Conservation (phyloP, 2,329 filamentous ascomycete genomes). For the Fusarium tricinctum region DNA sequence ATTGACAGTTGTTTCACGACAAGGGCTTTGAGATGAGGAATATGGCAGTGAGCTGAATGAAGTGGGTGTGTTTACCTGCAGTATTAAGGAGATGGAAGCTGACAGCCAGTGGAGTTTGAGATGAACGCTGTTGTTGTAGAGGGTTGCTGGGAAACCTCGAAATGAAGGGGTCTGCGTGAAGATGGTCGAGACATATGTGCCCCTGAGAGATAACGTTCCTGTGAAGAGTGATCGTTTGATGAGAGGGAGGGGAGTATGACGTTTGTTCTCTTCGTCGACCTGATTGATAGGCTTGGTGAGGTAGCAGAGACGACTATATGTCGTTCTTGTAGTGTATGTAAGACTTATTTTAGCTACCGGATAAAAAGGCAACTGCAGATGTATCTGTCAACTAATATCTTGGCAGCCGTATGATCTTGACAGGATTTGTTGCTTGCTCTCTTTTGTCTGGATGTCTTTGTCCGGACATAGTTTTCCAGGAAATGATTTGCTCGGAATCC, state of each 20-base stretch:
- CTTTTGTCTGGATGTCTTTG: too few relatives aligned
- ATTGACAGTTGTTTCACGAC: background rate
- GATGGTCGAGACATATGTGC: background rate
- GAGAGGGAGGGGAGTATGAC: background rate
- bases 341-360: background rate
- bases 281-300: background rate
- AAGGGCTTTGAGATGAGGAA: background rate
- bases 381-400: background rate
- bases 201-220: background rate
- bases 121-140: background rate
- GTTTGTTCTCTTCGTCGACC: background rate
- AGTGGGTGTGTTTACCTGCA: background rate
- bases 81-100: background rate
- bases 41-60: background rate
- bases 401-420: background rate
- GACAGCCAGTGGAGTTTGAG: background rate
- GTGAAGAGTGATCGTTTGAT: background rate
- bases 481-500: too few relatives aligned
- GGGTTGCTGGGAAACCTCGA: constrained; percentile 3
- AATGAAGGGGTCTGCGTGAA: background rate
- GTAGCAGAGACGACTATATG: too few relatives aligned
- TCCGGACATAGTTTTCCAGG: too few relatives aligned
- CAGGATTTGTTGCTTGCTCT: too few relatives aligned
- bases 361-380: background rate
- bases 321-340: background rate